phyloP scores from a whole-genome alignment of 352 stramenopile species.

The Stramenopiles sp. region DNA sequence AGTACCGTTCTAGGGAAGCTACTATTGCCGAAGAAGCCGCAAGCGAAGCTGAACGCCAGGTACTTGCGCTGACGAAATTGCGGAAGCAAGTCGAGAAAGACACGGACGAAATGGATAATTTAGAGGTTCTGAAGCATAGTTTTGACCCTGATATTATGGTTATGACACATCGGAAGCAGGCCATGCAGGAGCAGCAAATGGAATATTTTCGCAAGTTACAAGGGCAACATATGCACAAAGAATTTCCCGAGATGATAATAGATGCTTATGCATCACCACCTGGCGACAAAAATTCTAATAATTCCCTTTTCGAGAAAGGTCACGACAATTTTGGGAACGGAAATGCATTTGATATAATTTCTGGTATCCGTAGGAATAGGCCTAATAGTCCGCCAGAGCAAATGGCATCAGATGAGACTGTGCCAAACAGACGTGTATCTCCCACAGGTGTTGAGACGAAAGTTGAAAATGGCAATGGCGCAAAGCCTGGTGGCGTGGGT shows the following conservation, averaged over 20 bases:
- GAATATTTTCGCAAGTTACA: background rate
- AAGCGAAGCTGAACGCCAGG: background rate
- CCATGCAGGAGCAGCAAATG: background rate
- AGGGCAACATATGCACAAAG: background rate
- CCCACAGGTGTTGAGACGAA: background rate
- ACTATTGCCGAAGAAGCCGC: background rate
- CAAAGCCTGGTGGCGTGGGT: background rate
- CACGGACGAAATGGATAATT: background rate
- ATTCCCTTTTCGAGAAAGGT: background rate
- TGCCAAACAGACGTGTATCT: too few relatives aligned
- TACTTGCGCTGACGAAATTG: background rate
- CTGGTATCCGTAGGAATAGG: background rate
- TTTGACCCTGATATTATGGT: background rate
- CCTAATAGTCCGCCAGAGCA: background rate
- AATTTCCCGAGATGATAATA: background rate
- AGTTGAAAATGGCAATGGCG: background rate
- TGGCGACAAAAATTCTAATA: background rate
- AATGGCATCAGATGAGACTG: background rate
- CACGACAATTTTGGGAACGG: background rate
- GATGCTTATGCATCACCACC: background rate
- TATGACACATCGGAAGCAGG: background rate
- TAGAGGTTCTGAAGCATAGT: background rate
- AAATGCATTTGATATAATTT: background rate
- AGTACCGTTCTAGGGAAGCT: background rate
- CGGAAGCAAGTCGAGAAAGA: background rate